Evolutionary conservation across 257 asterid species (phyloP).

Genomic region (Phtheirospermum japonicum): DNA sequence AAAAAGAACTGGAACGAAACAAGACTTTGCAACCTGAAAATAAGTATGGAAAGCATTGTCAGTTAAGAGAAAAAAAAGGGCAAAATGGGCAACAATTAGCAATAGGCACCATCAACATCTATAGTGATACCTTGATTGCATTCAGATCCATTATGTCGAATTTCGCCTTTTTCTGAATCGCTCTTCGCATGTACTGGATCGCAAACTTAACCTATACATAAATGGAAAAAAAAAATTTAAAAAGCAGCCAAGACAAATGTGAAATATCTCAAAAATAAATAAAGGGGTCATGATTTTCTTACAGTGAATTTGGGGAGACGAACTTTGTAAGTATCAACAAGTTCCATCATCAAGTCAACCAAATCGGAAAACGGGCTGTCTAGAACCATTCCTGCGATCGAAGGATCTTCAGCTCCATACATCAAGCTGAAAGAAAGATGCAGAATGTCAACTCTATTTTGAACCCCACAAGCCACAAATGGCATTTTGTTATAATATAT

Average conservation of each 20-base stretch:
- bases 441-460: background rate
- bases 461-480: too few relatives aligned
- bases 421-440: constrained; percentile 62
- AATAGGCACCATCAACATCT: background rate
- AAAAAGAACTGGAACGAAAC: constrained; percentile 77
- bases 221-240: background rate
- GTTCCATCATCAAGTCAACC: constrained; percentile 90
- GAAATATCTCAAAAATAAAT: background rate
- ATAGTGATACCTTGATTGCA: constrained; percentile 58
- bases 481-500: too few relatives aligned
- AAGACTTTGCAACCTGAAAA: constrained; percentile 68
- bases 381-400: constrained; percentile 90
- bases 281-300: background rate
- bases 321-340: constrained; percentile 80
- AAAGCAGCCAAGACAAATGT: background rate
- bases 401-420: constrained; percentile 92
- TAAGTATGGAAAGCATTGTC: background rate
- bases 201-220: constrained; percentile 69
- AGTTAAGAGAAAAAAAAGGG: background rate
- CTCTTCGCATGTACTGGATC: constrained; percentile 76
- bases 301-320: constrained; percentile 39
- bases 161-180: constrained; percentile 71
- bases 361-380: constrained; percentile 92
- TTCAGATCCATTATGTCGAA: constrained; percentile 71
- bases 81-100: background rate